Evolutionary conservation across 2,329 filamentous ascomycete species (phyloP).

Genomic region (Paraphaeosphaeria sporulosa): DNA sequence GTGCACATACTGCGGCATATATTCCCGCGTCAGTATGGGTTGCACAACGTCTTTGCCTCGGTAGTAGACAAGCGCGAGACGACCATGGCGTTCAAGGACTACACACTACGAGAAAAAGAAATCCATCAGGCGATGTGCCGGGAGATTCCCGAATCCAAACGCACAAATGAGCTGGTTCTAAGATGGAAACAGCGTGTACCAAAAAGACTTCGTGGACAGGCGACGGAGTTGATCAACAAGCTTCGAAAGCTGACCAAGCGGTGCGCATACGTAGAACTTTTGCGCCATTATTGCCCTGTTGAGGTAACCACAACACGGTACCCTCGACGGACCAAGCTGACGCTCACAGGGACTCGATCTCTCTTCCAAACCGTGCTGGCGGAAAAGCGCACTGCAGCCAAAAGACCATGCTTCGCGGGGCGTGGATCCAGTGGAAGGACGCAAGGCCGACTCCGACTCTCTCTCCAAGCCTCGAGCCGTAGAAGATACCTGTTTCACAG

Average conservation of each 20-base stretch:
- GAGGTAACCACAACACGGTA: slow-evolving; percentile 25
- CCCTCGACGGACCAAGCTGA: slow-evolving; percentile 21
- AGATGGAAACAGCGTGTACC: slow-evolving; percentile 59
- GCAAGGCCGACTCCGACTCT: slow-evolving; percentile 11
- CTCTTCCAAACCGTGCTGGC: slow-evolving; percentile 37
- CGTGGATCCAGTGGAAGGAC: slow-evolving; percentile 14
- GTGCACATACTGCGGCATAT: slow-evolving; percentile 87
- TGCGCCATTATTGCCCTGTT: slow-evolving; percentile 82
- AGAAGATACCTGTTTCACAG: slow-evolving; percentile 59
- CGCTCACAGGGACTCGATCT: slow-evolving; percentile 30
- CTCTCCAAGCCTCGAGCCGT: slow-evolving; percentile 18
- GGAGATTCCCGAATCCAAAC: slow-evolving; percentile 24
- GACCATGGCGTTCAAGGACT: slow-evolving; percentile 79
- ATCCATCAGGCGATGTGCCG: slow-evolving; percentile 58
- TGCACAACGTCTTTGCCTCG: slow-evolving; percentile 92
- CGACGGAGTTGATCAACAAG: slow-evolving; percentile 67
- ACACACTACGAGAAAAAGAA: slow-evolving; percentile 84
- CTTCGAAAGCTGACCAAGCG: slow-evolving; percentile 74
- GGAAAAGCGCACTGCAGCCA: slow-evolving; percentile 30
- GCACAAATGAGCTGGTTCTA: slow-evolving; percentile 24
- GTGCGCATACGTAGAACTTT: slow-evolving; percentile 80
- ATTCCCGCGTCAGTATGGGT: slow-evolving; percentile 86
- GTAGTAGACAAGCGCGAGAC: slow-evolving; percentile 70
- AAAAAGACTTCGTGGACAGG: slow-evolving; percentile 72
- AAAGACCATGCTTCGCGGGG: slow-evolving; percentile 17